Percentiles rank a stretch among this genome's conserved stretches.
Conservation (phyloP, 2,329 filamentous ascomycete genomes). For the Fusarium sublunatum region DNA sequence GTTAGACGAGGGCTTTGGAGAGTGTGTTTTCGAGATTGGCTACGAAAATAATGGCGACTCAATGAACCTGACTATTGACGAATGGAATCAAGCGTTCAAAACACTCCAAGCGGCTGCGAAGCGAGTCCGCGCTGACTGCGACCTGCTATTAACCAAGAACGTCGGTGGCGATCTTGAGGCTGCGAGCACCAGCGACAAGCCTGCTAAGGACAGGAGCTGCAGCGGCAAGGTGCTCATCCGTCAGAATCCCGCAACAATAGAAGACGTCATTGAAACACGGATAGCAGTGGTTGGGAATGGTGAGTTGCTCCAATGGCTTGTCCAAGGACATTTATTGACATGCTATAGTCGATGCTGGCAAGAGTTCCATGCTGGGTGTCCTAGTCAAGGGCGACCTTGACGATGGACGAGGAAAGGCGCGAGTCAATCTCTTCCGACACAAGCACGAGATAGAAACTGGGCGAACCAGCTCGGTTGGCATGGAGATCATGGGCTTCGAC, state of each 20-base stretch:
- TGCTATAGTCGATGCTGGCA: conserved; percentile 88
- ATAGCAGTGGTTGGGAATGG: conserved; percentile 97
- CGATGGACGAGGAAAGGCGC: conserved; percentile 91
- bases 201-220: conserved; percentile 76
- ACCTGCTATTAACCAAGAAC: conserved; percentile 88
- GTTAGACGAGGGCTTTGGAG: conserved; percentile 85
- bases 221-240: conserved; percentile 90
- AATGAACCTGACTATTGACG: conserved; percentile 77
- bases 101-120: conserved; percentile 74
- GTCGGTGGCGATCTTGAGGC: conserved; percentile 83
- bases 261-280: conserved; percentile 93
- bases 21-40: conserved; percentile 91
- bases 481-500: conserved; percentile 99
- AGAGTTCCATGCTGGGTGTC: conserved; percentile 95
- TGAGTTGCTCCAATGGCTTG: conserved; percentile 49
- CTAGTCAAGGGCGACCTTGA: conserved; percentile 95
- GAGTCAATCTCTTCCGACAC: conserved; percentile 95
- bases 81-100: conserved; percentile 79
- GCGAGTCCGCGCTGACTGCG: conserved; percentile 76
- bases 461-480: conserved; percentile 93
- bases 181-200: conserved; percentile 62
- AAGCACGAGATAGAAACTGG: conserved; percentile 98
- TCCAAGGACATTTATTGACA: conserved; percentile 24
- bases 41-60: conserved; percentile 89
- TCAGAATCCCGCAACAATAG: conserved; percentile 75